Evolutionary conservation across 257 asterid species (phyloP).

Genomic region (Linaria vulgaris): DNA sequence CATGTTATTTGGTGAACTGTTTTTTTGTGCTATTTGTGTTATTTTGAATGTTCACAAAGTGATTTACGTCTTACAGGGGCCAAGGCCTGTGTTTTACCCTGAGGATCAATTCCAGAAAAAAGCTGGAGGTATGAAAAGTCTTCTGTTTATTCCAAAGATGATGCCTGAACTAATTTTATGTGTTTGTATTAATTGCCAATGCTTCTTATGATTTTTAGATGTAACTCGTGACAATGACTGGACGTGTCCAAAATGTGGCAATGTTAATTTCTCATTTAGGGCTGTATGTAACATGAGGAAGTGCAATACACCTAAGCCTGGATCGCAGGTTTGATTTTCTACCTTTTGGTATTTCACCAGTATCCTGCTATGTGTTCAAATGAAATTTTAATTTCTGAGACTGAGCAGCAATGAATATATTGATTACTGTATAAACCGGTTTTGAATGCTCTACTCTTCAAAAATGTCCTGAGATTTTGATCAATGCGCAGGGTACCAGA

Average conservation of each 20-base stretch:
- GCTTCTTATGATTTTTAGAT: slow-evolving; percentile 42
- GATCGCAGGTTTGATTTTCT: slow-evolving; percentile 60
- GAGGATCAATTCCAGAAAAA: slow-evolving; percentile 64
- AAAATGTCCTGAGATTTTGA: slow-evolving; percentile 9
- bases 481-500: slow-evolving; percentile 60
- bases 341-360: neutral
- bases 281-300: slow-evolving; percentile 92
- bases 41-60: slow-evolving; percentile 2
- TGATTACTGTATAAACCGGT: neutral
- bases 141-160: slow-evolving; percentile 2
- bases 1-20: no score
- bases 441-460: slow-evolving; percentile 2
- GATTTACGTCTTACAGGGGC: slow-evolving; percentile 47
- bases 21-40: neutral
- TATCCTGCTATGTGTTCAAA: no score
- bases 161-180: slow-evolving; percentile 9
- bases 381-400: no score
- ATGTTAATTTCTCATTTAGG: slow-evolving; percentile 82
- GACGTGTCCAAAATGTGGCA: slow-evolving; percentile 91
- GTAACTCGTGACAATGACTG: slow-evolving; percentile 89
- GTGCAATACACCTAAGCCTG: slow-evolving; percentile 93
- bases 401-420: no score
- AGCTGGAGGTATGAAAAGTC: slow-evolving; percentile 38
- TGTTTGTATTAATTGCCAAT: slow-evolving; percentile 10
- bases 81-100: slow-evolving; percentile 63